phyloP scores from a whole-genome alignment of 116 monocot species.

The Papilionanthe hybrid region DNA sequence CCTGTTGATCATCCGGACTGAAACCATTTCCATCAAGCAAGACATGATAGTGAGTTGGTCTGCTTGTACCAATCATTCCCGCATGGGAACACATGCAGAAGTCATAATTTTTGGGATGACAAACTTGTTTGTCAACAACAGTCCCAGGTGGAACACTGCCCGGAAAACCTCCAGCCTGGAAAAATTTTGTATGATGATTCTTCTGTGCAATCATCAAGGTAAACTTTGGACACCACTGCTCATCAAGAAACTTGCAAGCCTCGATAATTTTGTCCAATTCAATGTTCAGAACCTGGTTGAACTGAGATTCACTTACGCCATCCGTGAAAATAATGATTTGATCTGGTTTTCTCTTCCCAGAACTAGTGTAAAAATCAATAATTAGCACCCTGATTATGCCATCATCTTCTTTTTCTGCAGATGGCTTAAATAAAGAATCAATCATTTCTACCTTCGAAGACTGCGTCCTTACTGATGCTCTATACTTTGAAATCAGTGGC shows the following conservation, averaged over 20 bases:
- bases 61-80: constrained; percentile 83
- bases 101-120: constrained; percentile 81
- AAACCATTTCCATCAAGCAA: constrained; percentile 71
- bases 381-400: constrained; percentile 80
- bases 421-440: constrained; percentile 79
- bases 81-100: constrained; percentile 92
- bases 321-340: constrained; percentile 88
- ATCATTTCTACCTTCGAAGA: constrained; percentile 93
- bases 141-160: constrained; percentile 89
- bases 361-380: constrained; percentile 77
- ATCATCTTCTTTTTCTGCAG: constrained; percentile 32
- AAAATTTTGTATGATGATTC: constrained; percentile 92
- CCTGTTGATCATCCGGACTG: constrained; percentile 65
- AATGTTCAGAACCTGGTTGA: constrained; percentile 73
- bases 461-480: constrained; percentile 85
- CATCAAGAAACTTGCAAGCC: constrained; percentile 87
- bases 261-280: constrained; percentile 82
- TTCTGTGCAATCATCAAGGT: constrained; percentile 83
- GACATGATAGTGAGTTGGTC: constrained; percentile 91
- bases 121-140: constrained; percentile 64
- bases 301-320: constrained; percentile 91
- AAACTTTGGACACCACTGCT: constrained; percentile 64
- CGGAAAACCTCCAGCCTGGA: constrained; percentile 36
- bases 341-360: constrained; percentile 76
- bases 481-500: constrained; percentile 82